Percentiles rank a stretch among this genome's conserved stretches.
phyloP scores from a whole-genome alignment of 495 filamentous ascomycete genomes.

The Cercophora samala region DNA sequence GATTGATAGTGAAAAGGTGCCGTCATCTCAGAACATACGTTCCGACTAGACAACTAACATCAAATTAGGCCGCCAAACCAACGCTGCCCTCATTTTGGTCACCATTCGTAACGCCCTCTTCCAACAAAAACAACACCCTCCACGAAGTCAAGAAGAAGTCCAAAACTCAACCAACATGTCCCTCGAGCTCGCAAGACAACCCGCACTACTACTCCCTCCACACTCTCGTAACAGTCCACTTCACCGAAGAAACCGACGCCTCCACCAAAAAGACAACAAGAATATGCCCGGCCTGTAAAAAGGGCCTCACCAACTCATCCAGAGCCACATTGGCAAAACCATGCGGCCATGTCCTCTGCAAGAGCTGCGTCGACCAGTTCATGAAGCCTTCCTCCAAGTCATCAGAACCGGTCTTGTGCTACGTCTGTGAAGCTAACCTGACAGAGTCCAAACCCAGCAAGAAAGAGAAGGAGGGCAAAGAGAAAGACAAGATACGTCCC shows the following conservation, averaged over 20 bases:
- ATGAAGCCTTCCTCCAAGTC: slow-evolving; percentile 57
- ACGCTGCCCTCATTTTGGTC: slow-evolving; percentile 94
- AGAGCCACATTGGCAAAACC: slow-evolving; percentile 86
- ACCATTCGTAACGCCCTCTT: slow-evolving; percentile 72
- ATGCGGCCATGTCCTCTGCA: slow-evolving; percentile 91
- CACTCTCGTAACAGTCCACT: slow-evolving; percentile 72
- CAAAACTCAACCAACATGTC: slow-evolving; percentile 76
- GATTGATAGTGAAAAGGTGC: slow-evolving; percentile 72
- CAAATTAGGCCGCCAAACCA: slow-evolving; percentile 56
- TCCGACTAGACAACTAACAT: slow-evolving; percentile 12
- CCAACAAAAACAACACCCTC: slow-evolving; percentile 46
- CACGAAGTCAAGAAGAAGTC: slow-evolving; percentile 58
- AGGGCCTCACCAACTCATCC: slow-evolving; percentile 74
- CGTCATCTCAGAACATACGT: neutral
- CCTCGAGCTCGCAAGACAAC: slow-evolving; percentile 64
- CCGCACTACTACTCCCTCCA: slow-evolving; percentile 81
- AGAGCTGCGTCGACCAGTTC: slow-evolving; percentile 83
- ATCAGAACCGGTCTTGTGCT: slow-evolving; percentile 63
- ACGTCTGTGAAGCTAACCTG: slow-evolving; percentile 82
- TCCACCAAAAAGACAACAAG: slow-evolving; percentile 51
- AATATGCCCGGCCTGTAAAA: slow-evolving; percentile 86
- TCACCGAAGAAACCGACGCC: slow-evolving; percentile 67
- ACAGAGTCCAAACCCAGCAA: slow-evolving; percentile 52
- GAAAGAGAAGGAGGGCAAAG: slow-evolving; percentile 35
- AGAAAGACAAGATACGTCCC: slow-evolving; percentile 60